Base-by-base conservation (phyloP, 2,329 filamentous ascomycete genomes). In the Xylariaceae sp. region DNA sequence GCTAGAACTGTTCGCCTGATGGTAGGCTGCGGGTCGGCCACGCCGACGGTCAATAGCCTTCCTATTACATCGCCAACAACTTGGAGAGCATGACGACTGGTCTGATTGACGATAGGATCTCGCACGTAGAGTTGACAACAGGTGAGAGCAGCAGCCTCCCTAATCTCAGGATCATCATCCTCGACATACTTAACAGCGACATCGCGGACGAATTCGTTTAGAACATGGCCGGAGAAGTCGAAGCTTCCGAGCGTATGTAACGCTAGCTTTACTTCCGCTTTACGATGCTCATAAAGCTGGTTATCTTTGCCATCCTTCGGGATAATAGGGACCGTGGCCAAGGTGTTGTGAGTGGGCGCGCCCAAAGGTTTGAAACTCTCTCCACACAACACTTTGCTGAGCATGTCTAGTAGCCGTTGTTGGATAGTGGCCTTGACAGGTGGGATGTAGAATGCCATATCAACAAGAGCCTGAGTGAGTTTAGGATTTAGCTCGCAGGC, bases 371-470 rank as follows among this genome's bases (percentile, higher is more conserved):
- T 87, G 71, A 97, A 99, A 1, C 91, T 88, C 62, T 94, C 88
- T 3, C 92, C 91, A 59, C 91, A 95, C 1, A 99, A 81, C 3
- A 97, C 92, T 60, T 92, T 84, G 71, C 94, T 97, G 40, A 99
- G 80, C 81, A 99, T 91, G 67, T 99, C 91, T 9, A 99, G 80
- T 29, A 99, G 76, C 63, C 94, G 86, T 66, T 96, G 92, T 68
- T 99, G 94, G 41, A 99, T 97, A 5, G 85, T 91, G 2, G 88
- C 81, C 68, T 95, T 94, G 54, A 96, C 90, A 0, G 95, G 91
- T 0, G 92, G 94, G 46, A 99, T 96, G 68, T 99, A 97, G 68
- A 97, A 95, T 31, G 94, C 94, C 89, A 99, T 96, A 67, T 99
- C 95, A 27, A 97, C 91, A 51, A 99, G 77, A 2, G 95, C 95